A percentile compares a stretch with the other conserved stretches of the same genome.
phyloP scores from a whole-genome alignment of 2,329 filamentous ascomycete genomes.

The Escovopsis sp. region DNA sequence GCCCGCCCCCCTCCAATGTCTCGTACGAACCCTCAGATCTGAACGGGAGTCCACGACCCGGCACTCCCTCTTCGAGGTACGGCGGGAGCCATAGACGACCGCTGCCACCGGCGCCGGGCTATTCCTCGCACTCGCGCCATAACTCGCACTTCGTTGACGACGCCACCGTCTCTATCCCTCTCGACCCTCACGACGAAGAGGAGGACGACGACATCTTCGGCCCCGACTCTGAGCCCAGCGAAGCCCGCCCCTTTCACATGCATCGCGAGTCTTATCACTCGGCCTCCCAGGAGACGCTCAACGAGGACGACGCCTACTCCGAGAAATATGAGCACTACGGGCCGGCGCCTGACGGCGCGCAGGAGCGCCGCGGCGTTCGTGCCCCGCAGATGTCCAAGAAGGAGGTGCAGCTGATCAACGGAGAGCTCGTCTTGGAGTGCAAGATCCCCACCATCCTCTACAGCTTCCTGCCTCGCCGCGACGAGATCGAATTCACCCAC shows the following conservation, averaged over 20 bases:
- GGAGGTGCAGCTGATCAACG: slow-evolving; percentile 92
- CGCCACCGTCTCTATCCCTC: slow-evolving; percentile 56
- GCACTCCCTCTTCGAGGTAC: slow-evolving; percentile 79
- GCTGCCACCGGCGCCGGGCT: slow-evolving; percentile 69
- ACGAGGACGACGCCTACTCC: slow-evolving; percentile 26
- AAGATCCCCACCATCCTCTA: slow-evolving; percentile 98
- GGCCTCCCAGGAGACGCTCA: slow-evolving; percentile 37
- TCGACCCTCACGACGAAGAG: slow-evolving; percentile 34
- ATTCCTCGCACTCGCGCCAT: slow-evolving; percentile 22
- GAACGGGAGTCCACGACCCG: slow-evolving; percentile 78
- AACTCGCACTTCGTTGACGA: slow-evolving; percentile 46
- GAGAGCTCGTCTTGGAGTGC: slow-evolving; percentile 92
- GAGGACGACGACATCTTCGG: slow-evolving; percentile 62
- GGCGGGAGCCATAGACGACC: slow-evolving; percentile 76
- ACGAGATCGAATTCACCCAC: slow-evolving; percentile 93
- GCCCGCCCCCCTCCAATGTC: slow-evolving; percentile 54
- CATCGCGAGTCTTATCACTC: slow-evolving; percentile 41
- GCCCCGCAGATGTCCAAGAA: slow-evolving; percentile 81
- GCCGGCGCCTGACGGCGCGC: slow-evolving; percentile 71
- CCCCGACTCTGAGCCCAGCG: slow-evolving; percentile 37
- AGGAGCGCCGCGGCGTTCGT: slow-evolving; percentile 74
- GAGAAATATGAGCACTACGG: slow-evolving; percentile 69
- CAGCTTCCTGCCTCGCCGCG: slow-evolving; percentile 83
- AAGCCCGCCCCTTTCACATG: slow-evolving; percentile 33
- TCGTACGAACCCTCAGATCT: slow-evolving; percentile 78